phyloP scores from a whole-genome alignment of 164 flowering plant genomes.

The Magnolia sinica region DNA sequence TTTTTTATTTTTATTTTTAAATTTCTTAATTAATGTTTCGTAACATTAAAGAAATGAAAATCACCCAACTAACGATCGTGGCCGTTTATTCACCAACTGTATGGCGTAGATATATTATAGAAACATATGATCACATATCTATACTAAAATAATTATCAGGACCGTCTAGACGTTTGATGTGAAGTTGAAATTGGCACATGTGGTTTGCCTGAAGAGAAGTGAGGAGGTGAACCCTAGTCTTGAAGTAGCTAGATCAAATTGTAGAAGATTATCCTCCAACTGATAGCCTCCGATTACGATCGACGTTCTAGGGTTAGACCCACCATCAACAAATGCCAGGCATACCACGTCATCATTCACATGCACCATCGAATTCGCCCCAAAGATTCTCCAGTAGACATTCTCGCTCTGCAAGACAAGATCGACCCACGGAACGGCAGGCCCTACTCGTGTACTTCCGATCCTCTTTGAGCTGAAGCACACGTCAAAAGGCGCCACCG shows the following conservation, averaged over 20 bases:
- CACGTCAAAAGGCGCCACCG: conserved; percentile 38
- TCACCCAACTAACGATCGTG: background rate
- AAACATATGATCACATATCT: background rate
- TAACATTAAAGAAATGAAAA: too few relatives aligned
- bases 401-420: conserved; percentile 32
- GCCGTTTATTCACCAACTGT: background rate
- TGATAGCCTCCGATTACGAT: conserved; percentile 42
- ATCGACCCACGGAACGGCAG: conserved; percentile 32
- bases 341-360: conserved; percentile 29
- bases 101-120: background rate
- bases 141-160: background rate
- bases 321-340: conserved; percentile 42
- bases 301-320: conserved; percentile 15
- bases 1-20: too few relatives aligned
- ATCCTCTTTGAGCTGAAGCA: conserved; percentile 34
- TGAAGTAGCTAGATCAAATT: conserved; percentile 37
- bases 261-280: conserved; percentile 35
- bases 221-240: conserved; percentile 47
- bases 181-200: conserved; percentile 38
- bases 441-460: conserved; percentile 12
- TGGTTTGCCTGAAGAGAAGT: conserved; percentile 24
- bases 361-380: conserved; percentile 40
- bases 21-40: too few relatives aligned
- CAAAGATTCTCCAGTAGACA: conserved; percentile 37
- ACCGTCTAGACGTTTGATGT: conserved; percentile 11